These are phyloP conservation scores for Penicillium sp. DNA, from an alignment of 2,329 filamentous ascomycete genomes.

Conservation along the genomic window DNA sequence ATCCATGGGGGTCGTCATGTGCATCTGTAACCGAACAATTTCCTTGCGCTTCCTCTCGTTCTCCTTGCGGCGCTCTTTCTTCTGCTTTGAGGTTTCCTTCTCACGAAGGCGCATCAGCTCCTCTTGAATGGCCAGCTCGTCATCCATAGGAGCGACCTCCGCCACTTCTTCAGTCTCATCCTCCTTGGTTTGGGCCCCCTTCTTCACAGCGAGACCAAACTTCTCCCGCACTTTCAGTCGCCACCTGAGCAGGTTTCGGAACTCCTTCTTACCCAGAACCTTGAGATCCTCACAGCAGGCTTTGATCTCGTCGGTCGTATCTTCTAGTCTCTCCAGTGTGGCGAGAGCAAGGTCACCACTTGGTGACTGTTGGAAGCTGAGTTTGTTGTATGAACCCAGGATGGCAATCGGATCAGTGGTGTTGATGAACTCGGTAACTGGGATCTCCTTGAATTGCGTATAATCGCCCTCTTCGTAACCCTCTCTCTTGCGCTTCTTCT, in stretches of 20 bases:
- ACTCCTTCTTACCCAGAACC: slow-evolving; percentile 86
- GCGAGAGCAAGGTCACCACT: slow-evolving; percentile 80
- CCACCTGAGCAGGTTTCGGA: slow-evolving; percentile 83
- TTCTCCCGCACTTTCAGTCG: slow-evolving; percentile 78
- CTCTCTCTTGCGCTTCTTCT: slow-evolving; percentile 94
- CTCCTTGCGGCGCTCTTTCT: slow-evolving; percentile 72
- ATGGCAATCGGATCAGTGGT: slow-evolving; percentile 88
- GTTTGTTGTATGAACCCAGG: slow-evolving; percentile 71
- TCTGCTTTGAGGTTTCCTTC: slow-evolving; percentile 64
- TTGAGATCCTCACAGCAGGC: slow-evolving; percentile 74
- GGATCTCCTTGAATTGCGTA: slow-evolving; percentile 78
- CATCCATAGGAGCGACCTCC: slow-evolving; percentile 82
- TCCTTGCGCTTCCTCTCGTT: slow-evolving; percentile 94
- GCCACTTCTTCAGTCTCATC: slow-evolving; percentile 64
- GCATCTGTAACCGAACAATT: slow-evolving; percentile 89
- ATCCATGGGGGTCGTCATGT: slow-evolving; percentile 92
- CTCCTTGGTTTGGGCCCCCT: slow-evolving; percentile 45
- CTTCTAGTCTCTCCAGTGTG: slow-evolving; percentile 73
- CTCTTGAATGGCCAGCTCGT: slow-evolving; percentile 81
- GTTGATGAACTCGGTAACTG: slow-evolving; percentile 88
- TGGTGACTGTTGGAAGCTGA: slow-evolving; percentile 68
- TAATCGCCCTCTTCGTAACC: slow-evolving; percentile 96
- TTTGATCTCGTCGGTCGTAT: slow-evolving; percentile 75
- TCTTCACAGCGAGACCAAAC: slow-evolving; percentile 77
- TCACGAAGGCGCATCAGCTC: slow-evolving; percentile 77